Base-by-base conservation (phyloP, 352 stramenopile species). In the Phytophthora sp. region DNA sequence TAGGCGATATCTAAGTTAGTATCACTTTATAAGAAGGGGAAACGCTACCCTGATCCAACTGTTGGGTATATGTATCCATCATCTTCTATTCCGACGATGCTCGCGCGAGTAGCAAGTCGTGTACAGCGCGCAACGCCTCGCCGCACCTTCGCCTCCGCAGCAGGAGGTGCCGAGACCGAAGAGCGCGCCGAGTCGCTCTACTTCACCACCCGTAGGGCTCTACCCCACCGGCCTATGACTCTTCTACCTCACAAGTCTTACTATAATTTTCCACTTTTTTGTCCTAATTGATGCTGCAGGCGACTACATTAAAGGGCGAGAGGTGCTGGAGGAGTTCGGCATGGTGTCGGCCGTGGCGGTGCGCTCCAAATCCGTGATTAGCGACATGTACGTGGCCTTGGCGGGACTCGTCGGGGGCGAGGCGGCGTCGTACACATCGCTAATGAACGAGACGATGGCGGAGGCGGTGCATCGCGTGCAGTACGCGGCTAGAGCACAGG, bases 381-480 rank as follows among this genome's bases (percentile, higher is more conserved):
- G 79, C 64, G 86, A 94, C 51, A 92, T 94, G 79, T 89, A 91
- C 47, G 86, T 91, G 23, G 86, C 86, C 29, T 52, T 91, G 23
- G 71, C 84, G 8, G 86, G 86, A 1, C 70, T 92, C 2, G 79
- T 94, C 42, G 86, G 86, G 57, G 83, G 86, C 15, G 86, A 94
- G 53, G 85, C 86, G 26, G 61, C 77, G 21, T 87, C 86, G 21
- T 94, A 94, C 76, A 91, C 86, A 55, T 83, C 80, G 49, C 65
- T 94, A 38, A 88, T 94, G 84, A 94, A 94, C 69, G 84, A 94
- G 68, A 91, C 86, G 44, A 88, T 82, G 73, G 71, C 80, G 26
- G 86, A 94, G 69, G 86, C 86, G 3, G 80, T 91, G 51, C 82
- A 93, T 56, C 84, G 86, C 35, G 81, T 94, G 69, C 85, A 93